Percentiles rank a stretch among this genome's conserved stretches.
These are phyloP conservation scores for Aspergillus sp. DNA, from an alignment of 2,329 filamentous ascomycete genomes.

Conservation along the genomic window DNA sequence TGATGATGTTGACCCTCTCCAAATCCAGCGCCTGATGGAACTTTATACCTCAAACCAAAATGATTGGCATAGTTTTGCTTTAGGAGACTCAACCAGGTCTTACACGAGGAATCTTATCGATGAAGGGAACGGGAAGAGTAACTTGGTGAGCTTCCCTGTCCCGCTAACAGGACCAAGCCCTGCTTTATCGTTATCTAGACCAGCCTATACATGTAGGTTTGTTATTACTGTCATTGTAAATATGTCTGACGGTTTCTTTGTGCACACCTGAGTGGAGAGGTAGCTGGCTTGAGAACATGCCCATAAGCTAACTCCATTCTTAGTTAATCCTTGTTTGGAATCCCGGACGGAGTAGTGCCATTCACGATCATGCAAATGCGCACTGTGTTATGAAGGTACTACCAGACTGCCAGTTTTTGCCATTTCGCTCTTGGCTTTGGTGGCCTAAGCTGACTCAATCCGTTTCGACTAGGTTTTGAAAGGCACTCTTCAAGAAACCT, in stretches of 20 bases:
- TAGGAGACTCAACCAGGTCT: constrained; percentile 66
- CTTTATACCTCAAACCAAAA: constrained; percentile 66
- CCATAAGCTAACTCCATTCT: constrained; percentile 14
- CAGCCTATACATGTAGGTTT: background rate
- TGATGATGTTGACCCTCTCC: constrained; percentile 73
- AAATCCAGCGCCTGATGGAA: constrained; percentile 72
- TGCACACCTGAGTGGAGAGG: background rate
- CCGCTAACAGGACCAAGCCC: background rate
- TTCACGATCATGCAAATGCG: constrained; percentile 86
- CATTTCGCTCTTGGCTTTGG: background rate
- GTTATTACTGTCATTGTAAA: background rate
- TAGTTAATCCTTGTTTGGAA: constrained; percentile 88
- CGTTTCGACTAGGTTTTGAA: constrained; percentile 61
- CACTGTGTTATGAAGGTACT: constrained; percentile 82
- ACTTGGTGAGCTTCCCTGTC: constrained; percentile 56
- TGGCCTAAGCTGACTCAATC: background rate
- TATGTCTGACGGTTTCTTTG: background rate
- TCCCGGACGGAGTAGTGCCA: constrained; percentile 76
- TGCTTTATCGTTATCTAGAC: background rate
- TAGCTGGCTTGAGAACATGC: background rate
- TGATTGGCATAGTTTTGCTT: constrained; percentile 75
- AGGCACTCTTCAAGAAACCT: constrained; percentile 76
- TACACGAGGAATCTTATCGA: constrained; percentile 92
- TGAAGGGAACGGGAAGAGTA: constrained; percentile 80
- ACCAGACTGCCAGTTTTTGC: constrained; percentile 16